Evolutionary conservation across 2,329 filamentous ascomycete genomes (phyloP).

Genomic region (Talaromyces funiculosus): DNA sequence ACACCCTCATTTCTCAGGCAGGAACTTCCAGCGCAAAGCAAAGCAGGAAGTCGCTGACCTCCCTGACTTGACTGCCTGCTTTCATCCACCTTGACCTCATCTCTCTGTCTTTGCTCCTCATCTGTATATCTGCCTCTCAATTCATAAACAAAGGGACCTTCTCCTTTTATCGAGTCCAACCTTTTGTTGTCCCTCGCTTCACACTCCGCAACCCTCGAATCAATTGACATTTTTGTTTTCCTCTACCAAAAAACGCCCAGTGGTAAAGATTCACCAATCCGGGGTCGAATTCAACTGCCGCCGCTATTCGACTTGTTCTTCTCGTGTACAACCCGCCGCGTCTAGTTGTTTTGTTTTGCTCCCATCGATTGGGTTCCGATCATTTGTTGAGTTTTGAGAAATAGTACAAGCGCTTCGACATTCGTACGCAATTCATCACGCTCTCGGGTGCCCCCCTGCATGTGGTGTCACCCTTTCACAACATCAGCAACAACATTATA

Average conservation of each 20-base stretch:
- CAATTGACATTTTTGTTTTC: not conserved
- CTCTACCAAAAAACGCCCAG: not conserved
- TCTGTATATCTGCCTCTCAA: conserved; percentile 13
- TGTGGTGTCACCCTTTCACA: not conserved
- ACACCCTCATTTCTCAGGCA: conserved; percentile 16
- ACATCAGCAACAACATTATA: not conserved
- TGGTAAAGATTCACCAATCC: not conserved
- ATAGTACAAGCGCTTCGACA: not conserved
- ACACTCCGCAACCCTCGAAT: not conserved
- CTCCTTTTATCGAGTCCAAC: conserved; percentile 2
- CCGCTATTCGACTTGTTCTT: not conserved
- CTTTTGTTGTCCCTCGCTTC: conserved; percentile 8
- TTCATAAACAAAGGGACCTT: conserved; percentile 8
- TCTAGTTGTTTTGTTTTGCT: not conserved
- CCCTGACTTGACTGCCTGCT: conserved; percentile 17
- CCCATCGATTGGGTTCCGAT: not conserved
- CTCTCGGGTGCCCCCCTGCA: not conserved
- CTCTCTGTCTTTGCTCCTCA: conserved; percentile 13
- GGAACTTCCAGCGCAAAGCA: not conserved
- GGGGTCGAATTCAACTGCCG: not conserved
- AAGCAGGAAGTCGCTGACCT: conserved; percentile 2
- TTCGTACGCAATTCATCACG: not conserved
- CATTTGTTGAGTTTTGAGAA: not conserved
- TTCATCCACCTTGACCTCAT: conserved; percentile 10
- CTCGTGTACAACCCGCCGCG: not conserved